phyloP scores from a whole-genome alignment of 2,329 filamentous ascomycete genomes.

The Dothiorella sarmentorum region DNA sequence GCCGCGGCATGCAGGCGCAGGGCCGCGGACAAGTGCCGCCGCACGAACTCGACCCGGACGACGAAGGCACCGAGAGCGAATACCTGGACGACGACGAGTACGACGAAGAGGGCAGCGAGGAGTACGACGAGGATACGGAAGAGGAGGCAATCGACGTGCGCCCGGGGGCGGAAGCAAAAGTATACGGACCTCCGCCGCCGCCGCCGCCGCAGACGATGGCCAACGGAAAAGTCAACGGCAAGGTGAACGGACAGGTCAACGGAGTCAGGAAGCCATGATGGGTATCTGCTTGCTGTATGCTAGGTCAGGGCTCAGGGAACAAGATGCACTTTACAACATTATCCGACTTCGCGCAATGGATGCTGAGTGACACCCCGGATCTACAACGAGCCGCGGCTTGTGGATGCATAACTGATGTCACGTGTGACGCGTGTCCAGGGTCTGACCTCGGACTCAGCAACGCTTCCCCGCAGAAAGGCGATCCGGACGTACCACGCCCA shows the following conservation, averaged over 20 bases:
- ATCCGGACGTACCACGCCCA: slow-evolving; percentile 5
- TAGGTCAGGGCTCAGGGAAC: slow-evolving; percentile 5
- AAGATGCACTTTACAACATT: slow-evolving; percentile 8
- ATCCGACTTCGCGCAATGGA: neutral
- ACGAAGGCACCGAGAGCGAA: slow-evolving; percentile 50
- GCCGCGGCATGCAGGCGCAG: slow-evolving; percentile 94
- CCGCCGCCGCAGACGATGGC: slow-evolving; percentile 34
- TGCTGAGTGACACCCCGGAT: neutral
- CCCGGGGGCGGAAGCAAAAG: slow-evolving; percentile 21
- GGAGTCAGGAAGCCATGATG: slow-evolving; percentile 28
- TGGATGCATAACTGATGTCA: neutral
- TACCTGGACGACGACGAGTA: slow-evolving; percentile 41
- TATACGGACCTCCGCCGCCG: slow-evolving; percentile 32
- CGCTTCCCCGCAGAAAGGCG: slow-evolving; percentile 9
- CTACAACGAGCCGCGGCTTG: neutral
- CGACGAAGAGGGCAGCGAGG: slow-evolving; percentile 47
- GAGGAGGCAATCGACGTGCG: slow-evolving; percentile 48
- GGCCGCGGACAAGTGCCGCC: slow-evolving; percentile 67
- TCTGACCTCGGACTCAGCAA: neutral
- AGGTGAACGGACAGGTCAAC: slow-evolving; percentile 34
- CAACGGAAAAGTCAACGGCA: slow-evolving; percentile 33
- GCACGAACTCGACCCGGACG: slow-evolving; percentile 52
- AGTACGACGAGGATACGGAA: slow-evolving; percentile 55
- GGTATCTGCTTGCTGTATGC: slow-evolving; percentile 12
- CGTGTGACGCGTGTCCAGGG: neutral